These are phyloP conservation scores for Saccharomyces mikatae DNA, from an alignment of 805 yeast genomes.

Conservation along the genomic window DNA sequence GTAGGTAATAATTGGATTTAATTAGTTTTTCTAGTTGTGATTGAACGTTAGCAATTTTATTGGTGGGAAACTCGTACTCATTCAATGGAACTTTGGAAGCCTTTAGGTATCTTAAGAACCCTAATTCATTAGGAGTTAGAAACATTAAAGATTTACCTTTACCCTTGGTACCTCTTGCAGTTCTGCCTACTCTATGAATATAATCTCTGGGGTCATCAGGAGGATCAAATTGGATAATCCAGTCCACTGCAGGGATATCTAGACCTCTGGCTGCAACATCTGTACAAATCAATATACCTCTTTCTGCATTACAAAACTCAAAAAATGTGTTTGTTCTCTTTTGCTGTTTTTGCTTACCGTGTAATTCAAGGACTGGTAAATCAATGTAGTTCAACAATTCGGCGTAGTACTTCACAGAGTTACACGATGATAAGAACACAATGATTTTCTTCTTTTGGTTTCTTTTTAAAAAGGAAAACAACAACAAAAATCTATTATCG, in stretches of 20 bases:
- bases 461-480: conserved; percentile 89
- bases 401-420: conserved; percentile 92
- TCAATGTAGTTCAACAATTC: conserved; percentile 94
- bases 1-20: conserved; percentile 85
- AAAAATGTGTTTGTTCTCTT: conserved; percentile 97
- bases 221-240: conserved; percentile 98
- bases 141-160: conserved; percentile 94
- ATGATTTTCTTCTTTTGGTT: conserved; percentile 86
- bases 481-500: conserved; percentile 81
- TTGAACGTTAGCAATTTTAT: conserved; percentile 93
- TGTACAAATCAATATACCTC: conserved; percentile 88
- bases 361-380: conserved; percentile 90
- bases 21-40: conserved; percentile 85
- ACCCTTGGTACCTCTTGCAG: conserved; percentile 89
- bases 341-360: conserved; percentile 98
- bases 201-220: conserved; percentile 99
- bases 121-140: conserved; percentile 86
- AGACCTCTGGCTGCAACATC: conserved; percentile 99
- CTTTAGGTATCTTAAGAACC: conserved; percentile 87
- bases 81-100: conserved; percentile 96
- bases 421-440: conserved; percentile 93
- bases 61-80: conserved; percentile 92
- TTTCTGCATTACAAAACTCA: conserved; percentile 95
- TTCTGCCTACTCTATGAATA: conserved; percentile 97
- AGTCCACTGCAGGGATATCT: conserved; percentile 96